Percentiles rank a stretch among this genome's conserved stretches.
phyloP scores from a whole-genome alignment of 78 protist genomes.

The Cavenderia fasciculata region DNA sequence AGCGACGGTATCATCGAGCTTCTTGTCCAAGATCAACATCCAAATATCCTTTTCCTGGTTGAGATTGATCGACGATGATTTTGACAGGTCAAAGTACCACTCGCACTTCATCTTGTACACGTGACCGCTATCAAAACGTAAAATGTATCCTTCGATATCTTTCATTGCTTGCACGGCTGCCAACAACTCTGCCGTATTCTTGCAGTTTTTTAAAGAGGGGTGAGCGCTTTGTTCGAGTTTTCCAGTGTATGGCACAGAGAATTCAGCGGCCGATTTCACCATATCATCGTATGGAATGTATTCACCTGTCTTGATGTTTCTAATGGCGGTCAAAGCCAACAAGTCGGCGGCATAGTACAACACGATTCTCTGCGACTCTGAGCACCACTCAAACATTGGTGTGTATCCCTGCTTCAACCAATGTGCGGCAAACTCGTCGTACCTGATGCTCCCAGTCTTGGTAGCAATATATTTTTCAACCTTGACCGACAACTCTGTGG shows the following conservation, averaged over 20 bases:
- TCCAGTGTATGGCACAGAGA: slow-evolving; percentile 1
- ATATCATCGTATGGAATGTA: slow-evolving; percentile 1
- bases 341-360: slow-evolving; percentile 14
- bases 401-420: slow-evolving; percentile 30
- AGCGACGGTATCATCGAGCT: slow-evolving; percentile 39
- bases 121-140: slow-evolving; percentile 16
- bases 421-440: slow-evolving; percentile 25
- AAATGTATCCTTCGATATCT: slow-evolving; percentile 43
- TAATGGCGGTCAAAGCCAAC: slow-evolving; percentile 1
- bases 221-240: background rate
- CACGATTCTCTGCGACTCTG: slow-evolving; percentile 31
- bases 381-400: slow-evolving; percentile 61
- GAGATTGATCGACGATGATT: background rate
- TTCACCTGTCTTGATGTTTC: slow-evolving; percentile 44
- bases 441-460: background rate
- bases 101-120: slow-evolving; percentile 39
- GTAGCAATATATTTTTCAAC: slow-evolving; percentile 7
- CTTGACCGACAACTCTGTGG: slow-evolving; percentile 34
- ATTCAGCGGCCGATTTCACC: background rate
- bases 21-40: slow-evolving; percentile 5
- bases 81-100: slow-evolving; percentile 29
- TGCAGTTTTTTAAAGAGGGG: background rate
- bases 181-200: background rate
- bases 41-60: slow-evolving; percentile 58
- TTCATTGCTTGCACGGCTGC: background rate